Percentiles rank a stretch among this genome's conserved stretches.
Conservation (phyloP, 2,329 filamentous ascomycete species). For the Pyrenophora seminiperda region DNA sequence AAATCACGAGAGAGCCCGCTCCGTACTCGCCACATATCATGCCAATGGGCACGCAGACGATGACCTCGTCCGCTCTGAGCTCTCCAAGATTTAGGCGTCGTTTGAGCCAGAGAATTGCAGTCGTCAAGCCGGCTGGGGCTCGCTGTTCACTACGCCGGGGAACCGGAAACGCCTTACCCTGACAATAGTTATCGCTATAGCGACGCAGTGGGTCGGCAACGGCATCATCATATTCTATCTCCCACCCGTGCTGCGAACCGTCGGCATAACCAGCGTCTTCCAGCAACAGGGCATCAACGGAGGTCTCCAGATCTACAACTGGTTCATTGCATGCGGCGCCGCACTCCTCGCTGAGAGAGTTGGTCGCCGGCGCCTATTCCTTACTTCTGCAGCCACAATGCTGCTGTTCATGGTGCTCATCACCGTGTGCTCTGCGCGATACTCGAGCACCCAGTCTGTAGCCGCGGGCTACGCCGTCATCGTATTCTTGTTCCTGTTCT, state of each 20-base stretch:
- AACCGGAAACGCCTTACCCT: constrained; percentile 50
- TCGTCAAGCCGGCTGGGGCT: constrained; percentile 2
- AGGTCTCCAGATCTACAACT: constrained; percentile 51
- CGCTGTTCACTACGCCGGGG: constrained; percentile 33
- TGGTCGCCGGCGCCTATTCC: constrained; percentile 53
- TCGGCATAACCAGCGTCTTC: constrained; percentile 45
- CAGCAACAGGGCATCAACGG: constrained; percentile 49
- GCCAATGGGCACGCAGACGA: constrained; percentile 49
- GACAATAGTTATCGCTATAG: constrained; percentile 43
- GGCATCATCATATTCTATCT: constrained; percentile 49
- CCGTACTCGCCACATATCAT: constrained; percentile 61
- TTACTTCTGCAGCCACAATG: constrained; percentile 53
- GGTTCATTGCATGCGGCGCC: constrained; percentile 42
- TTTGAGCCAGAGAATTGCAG: constrained; percentile 1
- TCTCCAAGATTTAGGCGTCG: constrained; percentile 9
- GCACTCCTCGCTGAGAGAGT: constrained; percentile 51
- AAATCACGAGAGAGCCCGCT: constrained; percentile 58
- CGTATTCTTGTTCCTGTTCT: constrained; percentile 25
- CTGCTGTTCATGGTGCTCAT: constrained; percentile 51
- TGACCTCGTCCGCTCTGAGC: constrained; percentile 11
- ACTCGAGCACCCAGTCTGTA: constrained; percentile 9
- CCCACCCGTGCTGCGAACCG: constrained; percentile 44
- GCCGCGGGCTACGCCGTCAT: constrained; percentile 23
- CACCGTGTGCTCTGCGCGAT: constrained; percentile 47
- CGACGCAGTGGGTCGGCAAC: constrained; percentile 51